Evolutionary conservation across 2,329 filamentous ascomycete species (phyloP).

Genomic region (Didymella glomerata): DNA sequence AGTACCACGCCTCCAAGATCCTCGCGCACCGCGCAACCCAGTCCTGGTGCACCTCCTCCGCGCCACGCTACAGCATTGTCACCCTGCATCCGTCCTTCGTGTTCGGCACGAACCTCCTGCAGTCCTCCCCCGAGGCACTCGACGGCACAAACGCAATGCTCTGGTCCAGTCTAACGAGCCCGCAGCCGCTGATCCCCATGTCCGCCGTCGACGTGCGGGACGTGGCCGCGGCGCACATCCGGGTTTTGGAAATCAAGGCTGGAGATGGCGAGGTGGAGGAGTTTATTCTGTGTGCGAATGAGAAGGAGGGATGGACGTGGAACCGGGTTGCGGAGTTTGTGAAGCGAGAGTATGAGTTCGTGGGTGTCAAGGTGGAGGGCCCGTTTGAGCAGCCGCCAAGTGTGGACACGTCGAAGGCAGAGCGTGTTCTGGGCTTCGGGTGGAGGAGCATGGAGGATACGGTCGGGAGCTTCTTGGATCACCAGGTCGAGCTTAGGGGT

Average conservation of each 20-base stretch:
- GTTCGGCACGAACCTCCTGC: slow-evolving; percentile 34
- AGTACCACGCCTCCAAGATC: slow-evolving; percentile 36
- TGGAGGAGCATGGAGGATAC: slow-evolving; percentile 25
- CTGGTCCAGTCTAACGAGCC: slow-evolving; percentile 17
- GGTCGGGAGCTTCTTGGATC: slow-evolving; percentile 4
- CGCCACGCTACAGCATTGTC: slow-evolving; percentile 32
- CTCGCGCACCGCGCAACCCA: slow-evolving; percentile 40
- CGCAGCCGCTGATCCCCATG: slow-evolving; percentile 23
- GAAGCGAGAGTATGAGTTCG: slow-evolving; percentile 24
- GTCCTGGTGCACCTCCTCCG: slow-evolving; percentile 28
- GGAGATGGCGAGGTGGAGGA: slow-evolving; percentile 1
- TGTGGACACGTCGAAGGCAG: slow-evolving; percentile 23
- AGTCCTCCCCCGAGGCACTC: slow-evolving; percentile 24
- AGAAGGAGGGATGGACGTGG: slow-evolving; percentile 27
- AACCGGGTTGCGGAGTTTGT: slow-evolving; percentile 24
- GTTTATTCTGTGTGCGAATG: slow-evolving; percentile 8
- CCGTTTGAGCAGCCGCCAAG: slow-evolving; percentile 11
- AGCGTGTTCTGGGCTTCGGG: slow-evolving; percentile 26
- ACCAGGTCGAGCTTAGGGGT: slow-evolving; percentile 2
- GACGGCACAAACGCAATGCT: slow-evolving; percentile 34
- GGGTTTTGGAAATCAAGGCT: slow-evolving; percentile 17
- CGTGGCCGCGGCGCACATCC: slow-evolving; percentile 38
- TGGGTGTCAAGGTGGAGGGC: slow-evolving; percentile 21
- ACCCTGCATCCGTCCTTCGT: slow-evolving; percentile 40
- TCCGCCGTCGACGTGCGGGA: slow-evolving; percentile 38